Percentiles rank a stretch among this genome's conserved stretches.
phyloP scores from a whole-genome alignment of 129 eudicot genomes.

The Ambrosia trifida region DNA sequence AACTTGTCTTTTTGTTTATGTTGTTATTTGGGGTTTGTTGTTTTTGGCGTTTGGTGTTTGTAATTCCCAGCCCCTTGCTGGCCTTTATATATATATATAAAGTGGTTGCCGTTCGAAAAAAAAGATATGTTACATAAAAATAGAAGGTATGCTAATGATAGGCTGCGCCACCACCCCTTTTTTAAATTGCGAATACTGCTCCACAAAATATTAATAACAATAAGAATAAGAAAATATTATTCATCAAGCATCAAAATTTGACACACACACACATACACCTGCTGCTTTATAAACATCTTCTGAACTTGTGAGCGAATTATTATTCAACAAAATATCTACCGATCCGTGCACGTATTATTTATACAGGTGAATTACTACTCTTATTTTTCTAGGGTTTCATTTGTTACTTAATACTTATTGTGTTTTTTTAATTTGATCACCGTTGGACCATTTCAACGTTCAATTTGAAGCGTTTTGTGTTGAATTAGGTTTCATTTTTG shows the following conservation, averaged over 20 bases:
- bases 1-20: too few species aligned
- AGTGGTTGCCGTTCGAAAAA: too few species aligned
- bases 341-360: constrained; percentile 17
- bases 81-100: too few species aligned
- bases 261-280: background rate
- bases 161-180: too few species aligned
- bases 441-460: constrained; percentile 27
- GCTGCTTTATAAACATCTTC: constrained; percentile 10
- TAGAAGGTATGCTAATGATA: too few species aligned
- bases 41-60: too few species aligned
- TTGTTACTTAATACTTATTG: constrained; percentile 14
- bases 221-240: constrained; percentile 22
- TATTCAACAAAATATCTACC: constrained; percentile 25
- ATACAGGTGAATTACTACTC: constrained; percentile 22
- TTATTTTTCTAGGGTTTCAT: constrained; percentile 36
- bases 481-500: constrained; percentile 8
- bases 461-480: constrained; percentile 6
- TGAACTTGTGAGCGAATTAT: constrained; percentile 13
- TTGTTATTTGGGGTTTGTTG: too few species aligned
- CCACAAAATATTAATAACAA: background rate
- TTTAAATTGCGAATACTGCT: too few species aligned
- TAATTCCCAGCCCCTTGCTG: too few species aligned
- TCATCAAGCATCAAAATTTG: constrained; percentile 13
- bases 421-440: constrained; percentile 10
- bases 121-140: too few species aligned